These are phyloP conservation scores for Zarea fungicola DNA, from an alignment of 2,329 filamentous ascomycete species.

Conservation along the genomic window DNA sequence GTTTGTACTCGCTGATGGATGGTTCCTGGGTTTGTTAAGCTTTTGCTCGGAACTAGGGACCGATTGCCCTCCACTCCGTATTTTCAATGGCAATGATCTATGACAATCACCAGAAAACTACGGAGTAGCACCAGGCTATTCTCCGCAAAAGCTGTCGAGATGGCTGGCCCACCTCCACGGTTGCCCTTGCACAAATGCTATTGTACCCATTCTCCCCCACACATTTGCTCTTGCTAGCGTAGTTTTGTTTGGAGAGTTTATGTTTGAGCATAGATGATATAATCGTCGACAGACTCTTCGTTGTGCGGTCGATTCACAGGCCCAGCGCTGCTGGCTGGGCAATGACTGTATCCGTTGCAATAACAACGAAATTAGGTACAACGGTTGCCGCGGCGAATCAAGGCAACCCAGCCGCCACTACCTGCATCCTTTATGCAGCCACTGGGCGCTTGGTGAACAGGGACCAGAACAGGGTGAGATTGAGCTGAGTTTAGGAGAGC, in stretches of 20 bases:
- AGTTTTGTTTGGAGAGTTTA: background rate
- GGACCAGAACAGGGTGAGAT: background rate
- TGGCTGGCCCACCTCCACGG: conserved; percentile 3
- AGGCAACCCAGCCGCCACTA: background rate
- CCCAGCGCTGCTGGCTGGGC: background rate
- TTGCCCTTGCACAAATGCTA: background rate
- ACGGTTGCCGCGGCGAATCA: background rate
- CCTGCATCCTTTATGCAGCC: conserved; percentile 6
- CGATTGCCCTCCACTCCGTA: background rate
- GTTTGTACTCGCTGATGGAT: too few species aligned
- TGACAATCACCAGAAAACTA: background rate
- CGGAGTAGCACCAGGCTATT: background rate
- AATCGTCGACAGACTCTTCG: background rate
- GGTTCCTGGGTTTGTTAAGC: too few species aligned
- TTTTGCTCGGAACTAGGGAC: background rate
- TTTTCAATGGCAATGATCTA: background rate
- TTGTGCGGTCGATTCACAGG: background rate
- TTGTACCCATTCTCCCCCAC: background rate
- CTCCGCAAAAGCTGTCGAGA: conserved; percentile 9
- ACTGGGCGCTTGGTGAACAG: conserved; percentile 3
- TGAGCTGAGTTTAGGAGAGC: background rate
- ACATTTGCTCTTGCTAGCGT: background rate
- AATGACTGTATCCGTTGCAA: background rate
- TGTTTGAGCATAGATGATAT: background rate
- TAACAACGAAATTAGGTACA: background rate